Percentiles rank a stretch among this genome's conserved stretches.
These are phyloP conservation scores for Colletotrichum sp. DNA, from an alignment of 2,329 filamentous ascomycete genomes.

Conservation along the genomic window DNA sequence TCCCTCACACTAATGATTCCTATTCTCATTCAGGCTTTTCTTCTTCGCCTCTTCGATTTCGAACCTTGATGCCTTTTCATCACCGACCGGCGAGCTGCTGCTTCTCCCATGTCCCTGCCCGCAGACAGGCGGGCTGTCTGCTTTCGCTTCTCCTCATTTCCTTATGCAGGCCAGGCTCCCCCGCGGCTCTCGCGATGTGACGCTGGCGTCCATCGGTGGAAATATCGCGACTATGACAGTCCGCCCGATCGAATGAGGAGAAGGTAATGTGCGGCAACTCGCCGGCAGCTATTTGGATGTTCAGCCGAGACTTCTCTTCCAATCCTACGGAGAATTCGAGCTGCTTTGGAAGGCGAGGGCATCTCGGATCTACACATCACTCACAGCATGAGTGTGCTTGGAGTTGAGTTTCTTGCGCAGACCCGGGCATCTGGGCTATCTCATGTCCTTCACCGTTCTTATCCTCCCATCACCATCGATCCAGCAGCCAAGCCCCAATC, in stretches of 20 bases:
- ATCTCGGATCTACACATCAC: neutral
- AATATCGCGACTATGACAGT: neutral
- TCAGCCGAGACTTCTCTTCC: neutral
- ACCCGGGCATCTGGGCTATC: neutral
- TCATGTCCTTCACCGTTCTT: neutral
- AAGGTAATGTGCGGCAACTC: neutral
- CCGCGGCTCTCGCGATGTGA: neutral
- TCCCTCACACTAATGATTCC: neutral
- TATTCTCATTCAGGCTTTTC: slow-evolving; percentile 2
- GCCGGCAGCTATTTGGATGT: neutral
- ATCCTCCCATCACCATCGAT: neutral
- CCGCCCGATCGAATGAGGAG: neutral
- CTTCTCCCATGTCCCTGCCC: neutral
- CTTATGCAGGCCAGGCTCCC: neutral
- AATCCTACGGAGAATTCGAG: neutral
- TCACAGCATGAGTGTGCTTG: neutral
- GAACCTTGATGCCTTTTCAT: neutral
- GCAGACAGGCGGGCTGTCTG: neutral
- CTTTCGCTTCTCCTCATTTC: neutral
- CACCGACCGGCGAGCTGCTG: neutral
- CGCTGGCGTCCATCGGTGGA: neutral
- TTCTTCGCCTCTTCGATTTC: neutral
- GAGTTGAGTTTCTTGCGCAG: neutral
- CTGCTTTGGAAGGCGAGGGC: neutral
- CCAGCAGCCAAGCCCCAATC: neutral